phyloP scores from a whole-genome alignment of 306 rosid species.

The Neltuma alba region DNA sequence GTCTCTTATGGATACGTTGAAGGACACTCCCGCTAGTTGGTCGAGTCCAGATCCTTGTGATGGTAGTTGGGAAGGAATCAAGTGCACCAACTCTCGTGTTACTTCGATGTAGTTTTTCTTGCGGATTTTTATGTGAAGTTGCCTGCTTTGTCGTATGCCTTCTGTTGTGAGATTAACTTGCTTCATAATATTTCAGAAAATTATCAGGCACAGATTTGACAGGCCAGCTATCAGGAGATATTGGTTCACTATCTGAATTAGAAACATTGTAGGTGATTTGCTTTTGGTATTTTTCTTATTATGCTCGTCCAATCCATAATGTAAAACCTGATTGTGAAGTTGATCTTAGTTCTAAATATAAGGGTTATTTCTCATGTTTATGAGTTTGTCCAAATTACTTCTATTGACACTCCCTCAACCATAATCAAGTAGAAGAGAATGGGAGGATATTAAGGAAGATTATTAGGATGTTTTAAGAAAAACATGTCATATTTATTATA shows the following conservation, averaged over 20 bases:
- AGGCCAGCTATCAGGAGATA: constrained; percentile 59
- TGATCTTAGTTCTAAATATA: no score
- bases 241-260: constrained; percentile 52
- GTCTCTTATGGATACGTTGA: constrained; percentile 27
- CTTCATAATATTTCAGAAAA: constrained; percentile 44
- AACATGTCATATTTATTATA: no score
- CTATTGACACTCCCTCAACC: no score
- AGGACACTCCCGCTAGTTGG: constrained; percentile 45
- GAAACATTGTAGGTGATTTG: constrained; percentile 48
- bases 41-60: constrained; percentile 46
- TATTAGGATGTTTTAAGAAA: no score
- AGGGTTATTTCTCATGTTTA: no score
- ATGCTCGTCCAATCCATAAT: no score
- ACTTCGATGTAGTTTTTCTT: constrained; percentile 44
- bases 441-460: no score
- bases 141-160: constrained; percentile 27
- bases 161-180: constrained; percentile 21
- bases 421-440: no score
- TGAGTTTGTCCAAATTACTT: no score
- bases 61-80: constrained; percentile 47
- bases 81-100: constrained; percentile 40
- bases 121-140: constrained; percentile 13
- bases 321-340: no score
- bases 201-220: constrained; percentile 50
- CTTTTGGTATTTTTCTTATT: constrained; percentile 6